Conservation (phyloP, 371 early-diverging fungal genomes). For the Batrachochytrium dendrobatidis region DNA sequence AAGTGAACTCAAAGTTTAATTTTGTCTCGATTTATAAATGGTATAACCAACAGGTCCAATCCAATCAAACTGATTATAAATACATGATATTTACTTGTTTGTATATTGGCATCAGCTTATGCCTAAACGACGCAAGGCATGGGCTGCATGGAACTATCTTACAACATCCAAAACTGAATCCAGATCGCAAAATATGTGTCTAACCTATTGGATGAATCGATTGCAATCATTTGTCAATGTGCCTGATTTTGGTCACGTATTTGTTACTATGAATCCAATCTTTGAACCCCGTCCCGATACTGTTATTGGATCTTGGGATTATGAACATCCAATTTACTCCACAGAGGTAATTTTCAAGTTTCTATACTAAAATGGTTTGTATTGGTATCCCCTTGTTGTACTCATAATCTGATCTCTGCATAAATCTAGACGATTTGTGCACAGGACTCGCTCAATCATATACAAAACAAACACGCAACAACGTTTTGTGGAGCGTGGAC, state of each 20-base stretch:
- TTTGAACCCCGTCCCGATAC: conserved; percentile 31
- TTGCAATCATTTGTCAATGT: conserved; percentile 44
- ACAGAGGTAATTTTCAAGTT: conserved; percentile 22
- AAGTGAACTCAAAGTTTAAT: neutral
- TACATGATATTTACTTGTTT: neutral
- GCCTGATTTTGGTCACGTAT: conserved; percentile 38
- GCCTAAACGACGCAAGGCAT: conserved; percentile 42
- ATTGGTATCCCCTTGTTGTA: neutral
- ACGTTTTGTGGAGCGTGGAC: conserved; percentile 55
- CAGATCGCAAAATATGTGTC: conserved; percentile 22
- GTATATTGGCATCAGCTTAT: conserved; percentile 47
- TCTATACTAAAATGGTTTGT: neutral
- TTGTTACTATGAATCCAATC: conserved; percentile 55
- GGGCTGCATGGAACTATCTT: conserved; percentile 57
- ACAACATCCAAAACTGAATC: conserved; percentile 18
- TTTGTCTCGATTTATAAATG: too few species aligned
- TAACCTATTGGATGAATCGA: conserved; percentile 60
- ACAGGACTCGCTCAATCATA: conserved; percentile 30
- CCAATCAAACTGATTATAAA: neutral
- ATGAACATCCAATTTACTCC: conserved; percentile 46
- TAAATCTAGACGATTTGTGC: conserved; percentile 25
- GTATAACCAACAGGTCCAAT: too few species aligned
- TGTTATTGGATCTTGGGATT: conserved; percentile 36
- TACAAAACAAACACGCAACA: conserved; percentile 27
- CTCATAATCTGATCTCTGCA: neutral